These are phyloP conservation scores for Paramecium octaurelia DNA, from an alignment of 73 alveolate species.

Conservation along the genomic window DNA sequence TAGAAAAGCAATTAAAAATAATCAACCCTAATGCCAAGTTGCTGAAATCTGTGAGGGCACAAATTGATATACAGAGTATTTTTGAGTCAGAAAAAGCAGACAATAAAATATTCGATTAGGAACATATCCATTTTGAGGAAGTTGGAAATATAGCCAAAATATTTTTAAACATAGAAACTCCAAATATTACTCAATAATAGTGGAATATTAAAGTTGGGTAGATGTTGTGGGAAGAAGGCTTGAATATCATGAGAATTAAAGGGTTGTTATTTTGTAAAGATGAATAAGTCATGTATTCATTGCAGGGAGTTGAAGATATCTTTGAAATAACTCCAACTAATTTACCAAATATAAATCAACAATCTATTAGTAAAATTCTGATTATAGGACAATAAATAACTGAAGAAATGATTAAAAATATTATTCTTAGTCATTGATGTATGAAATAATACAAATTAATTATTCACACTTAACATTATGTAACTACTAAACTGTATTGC, in stretches of 20 bases:
- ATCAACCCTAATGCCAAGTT: conserved; percentile 64
- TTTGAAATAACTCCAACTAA: conserved; percentile 66
- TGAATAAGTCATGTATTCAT: conserved; percentile 52
- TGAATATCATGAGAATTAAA: conserved; percentile 67
- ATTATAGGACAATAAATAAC: conserved; percentile 20
- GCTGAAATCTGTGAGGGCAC: background rate
- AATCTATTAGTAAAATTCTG: background rate
- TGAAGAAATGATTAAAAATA: background rate
- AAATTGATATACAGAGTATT: background rate
- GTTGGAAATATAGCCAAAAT: background rate
- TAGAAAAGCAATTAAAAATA: background rate
- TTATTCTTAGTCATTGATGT: background rate
- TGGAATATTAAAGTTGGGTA: conserved; percentile 58
- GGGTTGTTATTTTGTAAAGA: conserved; percentile 58
- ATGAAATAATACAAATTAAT: background rate
- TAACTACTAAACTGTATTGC: too few relatives aligned
- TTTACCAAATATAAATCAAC: background rate
- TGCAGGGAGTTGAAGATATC: conserved; percentile 76
- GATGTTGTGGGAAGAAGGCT: conserved; percentile 66
- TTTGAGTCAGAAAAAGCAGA: background rate
- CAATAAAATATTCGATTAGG: conserved; percentile 19
- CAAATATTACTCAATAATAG: conserved; percentile 6
- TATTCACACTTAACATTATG: background rate
- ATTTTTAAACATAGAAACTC: background rate
- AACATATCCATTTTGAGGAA: background rate